Base-by-base conservation (phyloP, 495 filamentous ascomycete genomes). In the Hypoxylon rickii region DNA sequence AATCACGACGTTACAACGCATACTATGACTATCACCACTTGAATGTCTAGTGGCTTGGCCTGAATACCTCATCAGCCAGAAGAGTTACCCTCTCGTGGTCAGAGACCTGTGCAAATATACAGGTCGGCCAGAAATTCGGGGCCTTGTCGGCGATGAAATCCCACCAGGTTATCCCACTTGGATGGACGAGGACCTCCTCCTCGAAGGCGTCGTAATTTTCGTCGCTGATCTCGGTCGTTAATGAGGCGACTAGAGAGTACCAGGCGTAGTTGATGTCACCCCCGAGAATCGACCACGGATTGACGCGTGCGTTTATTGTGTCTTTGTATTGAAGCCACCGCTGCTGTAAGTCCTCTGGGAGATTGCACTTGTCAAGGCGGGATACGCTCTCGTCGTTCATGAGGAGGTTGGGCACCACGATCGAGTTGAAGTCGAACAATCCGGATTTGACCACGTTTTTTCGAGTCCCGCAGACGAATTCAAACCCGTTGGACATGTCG, bases 101-200 rank as follows among this genome's bases (percentile, higher is more conserved):
- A 12, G 50, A 15, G 33, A 45, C 12, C 5, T 16, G 34, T 3
- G 34, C 7, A n/a, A 58, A 51, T 3, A 46, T 3, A n/a, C 19
- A 7, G 7, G 55, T 51, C 0, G 47, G 46, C 15, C 10, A 18
- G 34, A 51, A 17, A 3, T 17, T 5, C 0, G 55, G 55, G 2
- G 26, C 19, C 0, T 1, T 10, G 7, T n/a, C 0, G 3, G 6
- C 39, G 12, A 53, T 32, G 19, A 22, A 46, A 1, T 53, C 36
- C 56, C 49, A 59, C 49, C 39, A 53, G 12, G 43, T n/a, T 3
- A 34, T 8, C 3, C 56, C 56, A 19, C n/a, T 33, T 6, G 49
- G 49, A 37, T 53, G 49, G 31, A 44, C 48, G 11, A 58, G n/a
- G 13, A 2, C 6, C 7, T 11, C 36, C 2, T n/a, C 13, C 36